Percentiles rank a stretch among this genome's conserved stretches.
Evolutionary conservation across 2,329 filamentous ascomycete species (phyloP).

Genomic region (Penicillium sp.): DNA sequence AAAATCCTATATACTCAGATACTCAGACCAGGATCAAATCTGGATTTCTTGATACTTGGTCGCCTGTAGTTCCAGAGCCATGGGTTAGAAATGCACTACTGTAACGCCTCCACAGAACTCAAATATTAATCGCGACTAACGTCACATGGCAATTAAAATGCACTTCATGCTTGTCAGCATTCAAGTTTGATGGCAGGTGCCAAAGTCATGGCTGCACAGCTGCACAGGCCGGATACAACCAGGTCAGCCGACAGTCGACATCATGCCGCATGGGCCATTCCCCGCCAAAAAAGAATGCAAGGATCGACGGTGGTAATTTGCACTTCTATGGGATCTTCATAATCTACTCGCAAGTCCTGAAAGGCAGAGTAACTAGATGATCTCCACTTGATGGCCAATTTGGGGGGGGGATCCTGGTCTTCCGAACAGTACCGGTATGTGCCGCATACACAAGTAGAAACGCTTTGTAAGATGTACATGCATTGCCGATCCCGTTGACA

Average conservation of each 20-base stretch:
- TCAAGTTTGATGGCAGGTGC: neutral
- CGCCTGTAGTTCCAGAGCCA: conserved; percentile 3
- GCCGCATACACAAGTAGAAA: conserved; percentile 7
- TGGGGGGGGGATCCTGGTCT: neutral
- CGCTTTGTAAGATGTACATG: neutral
- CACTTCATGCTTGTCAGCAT: neutral
- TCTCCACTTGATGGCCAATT: neutral
- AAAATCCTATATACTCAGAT: too few species aligned
- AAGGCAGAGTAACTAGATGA: conserved; percentile 1
- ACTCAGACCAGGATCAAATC: neutral
- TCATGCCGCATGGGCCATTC: conserved; percentile 31
- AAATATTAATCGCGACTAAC: neutral
- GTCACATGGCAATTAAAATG: conserved; percentile 9
- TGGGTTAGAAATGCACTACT: conserved; percentile 3
- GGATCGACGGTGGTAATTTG: conserved; percentile 14
- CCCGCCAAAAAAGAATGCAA: conserved; percentile 18
- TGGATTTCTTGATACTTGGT: neutral
- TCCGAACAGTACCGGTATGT: conserved; percentile 1
- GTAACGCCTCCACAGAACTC: neutral
- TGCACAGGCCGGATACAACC: conserved; percentile 44
- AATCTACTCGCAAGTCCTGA: neutral
- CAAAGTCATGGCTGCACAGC: conserved; percentile 42
- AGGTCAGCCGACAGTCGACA: conserved; percentile 45
- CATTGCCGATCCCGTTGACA: conserved; percentile 16
- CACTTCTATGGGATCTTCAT: conserved; percentile 16